Percentiles rank a stretch among this genome's conserved stretches.
These are phyloP conservation scores for Achaetomium macrosporum DNA, from an alignment of 2,329 filamentous ascomycete genomes.

Conservation along the genomic window DNA sequence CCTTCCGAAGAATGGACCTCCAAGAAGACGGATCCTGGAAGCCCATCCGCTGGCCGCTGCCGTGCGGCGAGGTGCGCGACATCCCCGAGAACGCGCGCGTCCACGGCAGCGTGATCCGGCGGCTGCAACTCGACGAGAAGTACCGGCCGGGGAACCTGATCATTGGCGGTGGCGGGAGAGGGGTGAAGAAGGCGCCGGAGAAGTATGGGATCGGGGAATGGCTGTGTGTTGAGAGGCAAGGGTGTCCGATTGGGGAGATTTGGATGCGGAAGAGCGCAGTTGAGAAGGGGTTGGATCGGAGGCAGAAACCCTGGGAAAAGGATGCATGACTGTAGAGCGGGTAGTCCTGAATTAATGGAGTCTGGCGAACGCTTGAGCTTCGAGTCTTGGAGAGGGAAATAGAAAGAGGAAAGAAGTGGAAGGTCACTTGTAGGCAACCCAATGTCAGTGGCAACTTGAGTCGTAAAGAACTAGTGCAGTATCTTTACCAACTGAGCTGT, in stretches of 20 bases:
- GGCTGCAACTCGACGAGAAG: conserved; percentile 56
- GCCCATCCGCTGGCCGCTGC: conserved; percentile 74
- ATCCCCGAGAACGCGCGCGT: conserved; percentile 65
- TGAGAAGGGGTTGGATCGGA: conserved; percentile 6
- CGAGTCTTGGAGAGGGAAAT: too few relatives aligned
- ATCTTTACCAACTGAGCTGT: too few relatives aligned
- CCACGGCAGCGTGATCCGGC: conserved; percentile 67
- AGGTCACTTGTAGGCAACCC: too few relatives aligned
- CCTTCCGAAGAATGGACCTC: conserved; percentile 75
- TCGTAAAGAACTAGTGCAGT: too few relatives aligned
- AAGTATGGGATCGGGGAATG: conserved; percentile 66
- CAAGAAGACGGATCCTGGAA: conserved; percentile 68
- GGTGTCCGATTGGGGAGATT: conserved; percentile 63
- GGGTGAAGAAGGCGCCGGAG: conserved; percentile 54
- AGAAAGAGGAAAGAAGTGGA: too few relatives aligned
- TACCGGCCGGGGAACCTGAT: conserved; percentile 79
- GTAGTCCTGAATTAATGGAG: background rate
- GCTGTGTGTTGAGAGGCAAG: conserved; percentile 58
- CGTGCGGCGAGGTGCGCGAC: conserved; percentile 70
- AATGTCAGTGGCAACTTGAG: too few relatives aligned
- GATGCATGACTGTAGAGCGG: background rate
- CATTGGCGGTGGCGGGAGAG: conserved; percentile 70
- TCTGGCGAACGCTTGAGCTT: too few relatives aligned
- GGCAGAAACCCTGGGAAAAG: background rate
- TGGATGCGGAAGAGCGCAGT: conserved; percentile 42